phyloP scores from a whole-genome alignment of 2,329 filamentous ascomycete species.

The Knufia fluminis region DNA sequence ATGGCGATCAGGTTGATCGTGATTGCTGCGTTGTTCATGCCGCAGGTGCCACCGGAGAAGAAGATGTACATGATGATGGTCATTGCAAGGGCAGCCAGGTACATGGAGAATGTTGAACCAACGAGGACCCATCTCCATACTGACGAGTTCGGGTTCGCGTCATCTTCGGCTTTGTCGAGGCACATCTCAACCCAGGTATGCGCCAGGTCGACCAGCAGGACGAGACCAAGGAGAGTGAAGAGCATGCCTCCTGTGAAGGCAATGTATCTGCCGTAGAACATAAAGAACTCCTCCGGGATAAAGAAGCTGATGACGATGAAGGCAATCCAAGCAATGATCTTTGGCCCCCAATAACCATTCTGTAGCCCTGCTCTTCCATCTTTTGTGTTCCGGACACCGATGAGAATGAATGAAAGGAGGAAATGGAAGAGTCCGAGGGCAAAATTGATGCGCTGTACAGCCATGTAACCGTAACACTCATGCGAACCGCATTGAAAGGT shows the following conservation, averaged over 20 bases:
- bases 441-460: slow-evolving; percentile 96
- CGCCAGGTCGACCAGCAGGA: slow-evolving; percentile 86
- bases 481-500: slow-evolving; percentile 86
- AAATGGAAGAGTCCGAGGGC: slow-evolving; percentile 90
- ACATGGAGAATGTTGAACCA: slow-evolving; percentile 90
- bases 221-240: slow-evolving; percentile 84
- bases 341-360: slow-evolving; percentile 98
- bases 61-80: slow-evolving; percentile 96
- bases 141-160: slow-evolving; percentile 53
- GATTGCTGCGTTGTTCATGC: slow-evolving; percentile 95
- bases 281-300: slow-evolving; percentile 89
- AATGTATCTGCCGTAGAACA: slow-evolving; percentile 92
- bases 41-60: slow-evolving; percentile 71
- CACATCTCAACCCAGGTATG: slow-evolving; percentile 98
- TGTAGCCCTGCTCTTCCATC: slow-evolving; percentile 81
- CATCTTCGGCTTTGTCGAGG: slow-evolving; percentile 79
- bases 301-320: slow-evolving; percentile 88
- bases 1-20: slow-evolving; percentile 85
- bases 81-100: slow-evolving; percentile 80
- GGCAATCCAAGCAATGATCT: slow-evolving; percentile 78
- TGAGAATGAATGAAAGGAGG: slow-evolving; percentile 69
- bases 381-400: slow-evolving; percentile 80
- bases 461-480: slow-evolving; percentile 89
- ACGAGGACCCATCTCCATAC: slow-evolving; percentile 81
- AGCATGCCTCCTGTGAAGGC: slow-evolving; percentile 80